A percentile compares a stretch with the other conserved stretches of the same genome.
phyloP scores from a whole-genome alignment of 192 early-diverging fungal genomes.

The Umbelopsis sp. region DNA sequence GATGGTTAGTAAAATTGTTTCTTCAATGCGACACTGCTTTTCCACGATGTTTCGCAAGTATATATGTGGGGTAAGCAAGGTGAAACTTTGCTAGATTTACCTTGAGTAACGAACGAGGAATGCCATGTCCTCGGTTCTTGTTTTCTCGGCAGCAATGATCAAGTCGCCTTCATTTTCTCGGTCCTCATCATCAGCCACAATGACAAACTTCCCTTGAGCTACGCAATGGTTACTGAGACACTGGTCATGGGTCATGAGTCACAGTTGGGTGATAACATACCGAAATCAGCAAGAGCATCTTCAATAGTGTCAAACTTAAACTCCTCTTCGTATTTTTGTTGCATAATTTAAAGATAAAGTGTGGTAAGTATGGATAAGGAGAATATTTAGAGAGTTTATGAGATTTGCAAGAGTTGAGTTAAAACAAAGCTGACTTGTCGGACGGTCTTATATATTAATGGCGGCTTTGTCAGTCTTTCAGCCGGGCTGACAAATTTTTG shows the following conservation, averaged over 20 bases:
- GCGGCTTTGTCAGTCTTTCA: slow-evolving; percentile 3
- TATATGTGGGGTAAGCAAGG: not conserved
- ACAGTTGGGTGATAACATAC: slow-evolving; percentile 43
- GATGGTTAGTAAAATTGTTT: not conserved
- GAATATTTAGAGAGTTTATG: too few species aligned
- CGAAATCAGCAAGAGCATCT: slow-evolving; percentile 64
- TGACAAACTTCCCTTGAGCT: slow-evolving; percentile 82
- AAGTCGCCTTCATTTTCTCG: slow-evolving; percentile 99
- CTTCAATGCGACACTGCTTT: not conserved
- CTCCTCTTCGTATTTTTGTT: slow-evolving; percentile 17
- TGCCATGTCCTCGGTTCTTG: slow-evolving; percentile 90
- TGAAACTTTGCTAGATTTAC: slow-evolving; percentile 42
- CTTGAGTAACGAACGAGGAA: slow-evolving; percentile 95
- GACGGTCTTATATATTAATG: too few species aligned
- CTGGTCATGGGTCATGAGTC: not conserved
- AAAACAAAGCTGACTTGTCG: too few species aligned
- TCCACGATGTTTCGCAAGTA: too few species aligned
- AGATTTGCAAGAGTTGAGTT: too few species aligned
- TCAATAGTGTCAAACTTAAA: slow-evolving; percentile 68
- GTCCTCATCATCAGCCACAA: slow-evolving; percentile 97
- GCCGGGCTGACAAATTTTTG: slow-evolving; percentile 20
- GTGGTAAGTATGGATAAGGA: not conserved
- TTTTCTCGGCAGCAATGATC: slow-evolving; percentile 94
- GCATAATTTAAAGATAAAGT: not conserved
- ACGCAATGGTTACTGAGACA: not conserved